Evolutionary conservation across 2,329 filamentous ascomycete genomes (phyloP).

Genomic region (Microdochium nivale): DNA sequence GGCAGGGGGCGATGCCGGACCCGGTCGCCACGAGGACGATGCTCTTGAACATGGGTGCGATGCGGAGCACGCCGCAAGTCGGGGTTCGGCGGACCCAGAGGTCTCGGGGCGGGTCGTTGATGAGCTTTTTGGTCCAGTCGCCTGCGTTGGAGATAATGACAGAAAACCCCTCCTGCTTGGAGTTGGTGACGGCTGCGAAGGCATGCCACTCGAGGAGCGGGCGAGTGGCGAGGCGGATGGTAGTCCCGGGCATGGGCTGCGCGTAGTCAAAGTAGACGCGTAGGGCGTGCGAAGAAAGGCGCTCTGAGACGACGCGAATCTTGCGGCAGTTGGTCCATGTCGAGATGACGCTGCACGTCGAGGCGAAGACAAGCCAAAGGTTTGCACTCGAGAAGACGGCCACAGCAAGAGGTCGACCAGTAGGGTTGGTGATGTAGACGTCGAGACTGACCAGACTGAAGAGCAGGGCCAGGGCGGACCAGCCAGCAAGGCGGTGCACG

Average conservation of each 20-base stretch:
- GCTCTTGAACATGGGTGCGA: conserved; percentile 45
- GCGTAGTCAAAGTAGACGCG: conserved; percentile 49
- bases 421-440: conserved; percentile 21
- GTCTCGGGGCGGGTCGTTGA: conserved; percentile 41
- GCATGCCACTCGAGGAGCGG: conserved; percentile 53
- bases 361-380: conserved; percentile 50
- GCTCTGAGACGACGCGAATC: conserved; percentile 44
- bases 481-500: conserved; percentile 49
- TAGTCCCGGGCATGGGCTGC: conserved; percentile 35
- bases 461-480: conserved; percentile 36
- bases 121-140: conserved; percentile 53
- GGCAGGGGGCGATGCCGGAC: conserved; percentile 53
- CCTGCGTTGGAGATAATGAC: conserved; percentile 53
- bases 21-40: conserved; percentile 55
- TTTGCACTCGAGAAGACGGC: conserved; percentile 29
- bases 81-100: conserved; percentile 55
- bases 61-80: conserved; percentile 47
- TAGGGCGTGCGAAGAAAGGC: conserved; percentile 53
- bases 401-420: conserved; percentile 14
- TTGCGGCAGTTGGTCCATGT: conserved; percentile 56
- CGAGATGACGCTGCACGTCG: conserved; percentile 46
- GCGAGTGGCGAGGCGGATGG: conserved; percentile 41
- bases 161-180: conserved; percentile 36
- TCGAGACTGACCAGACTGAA: conserved; percentile 32
- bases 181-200: conserved; percentile 51